Evolutionary conservation across 148 eudicot species (phyloP).

Genomic region (Chenopodium album): DNA sequence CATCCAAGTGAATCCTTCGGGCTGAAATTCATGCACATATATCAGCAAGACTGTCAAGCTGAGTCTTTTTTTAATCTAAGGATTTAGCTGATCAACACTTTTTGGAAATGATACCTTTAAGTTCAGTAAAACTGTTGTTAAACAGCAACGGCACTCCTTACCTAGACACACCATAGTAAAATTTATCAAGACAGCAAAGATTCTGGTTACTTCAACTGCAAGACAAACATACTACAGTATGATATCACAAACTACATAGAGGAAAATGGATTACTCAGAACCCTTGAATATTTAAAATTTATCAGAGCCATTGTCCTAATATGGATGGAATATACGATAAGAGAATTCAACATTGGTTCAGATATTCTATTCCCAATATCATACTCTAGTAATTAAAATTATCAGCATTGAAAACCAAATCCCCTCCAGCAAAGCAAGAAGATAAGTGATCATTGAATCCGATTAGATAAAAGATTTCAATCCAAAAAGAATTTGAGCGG

Average conservation of each 20-base stretch:
- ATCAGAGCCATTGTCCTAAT: background rate
- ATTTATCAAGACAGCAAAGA: background rate
- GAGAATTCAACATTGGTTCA: background rate
- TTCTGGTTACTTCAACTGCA: background rate
- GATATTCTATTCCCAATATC: background rate
- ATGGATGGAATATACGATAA: background rate
- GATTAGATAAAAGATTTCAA: background rate
- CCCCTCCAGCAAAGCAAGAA: background rate
- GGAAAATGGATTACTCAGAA: background rate
- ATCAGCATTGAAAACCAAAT: background rate
- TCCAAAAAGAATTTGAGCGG: background rate
- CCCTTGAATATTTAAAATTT: background rate
- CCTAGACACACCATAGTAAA: background rate
- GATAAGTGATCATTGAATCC: background rate
- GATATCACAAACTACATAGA: background rate
- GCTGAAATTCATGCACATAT: background rate
- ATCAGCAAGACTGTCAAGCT: background rate
- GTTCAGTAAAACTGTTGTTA: constrained; percentile 3
- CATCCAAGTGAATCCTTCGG: constrained; percentile 13
- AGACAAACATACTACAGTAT: background rate
- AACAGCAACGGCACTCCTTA: background rate
- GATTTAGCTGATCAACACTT: background rate
- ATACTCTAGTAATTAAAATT: background rate
- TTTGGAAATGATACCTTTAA: background rate
- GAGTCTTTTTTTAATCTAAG: background rate